A percentile compares a stretch with the other conserved stretches of the same genome.
Conservation (phyloP, 2,329 filamentous ascomycete species). For the Drechslerella stenobrocha region DNA sequence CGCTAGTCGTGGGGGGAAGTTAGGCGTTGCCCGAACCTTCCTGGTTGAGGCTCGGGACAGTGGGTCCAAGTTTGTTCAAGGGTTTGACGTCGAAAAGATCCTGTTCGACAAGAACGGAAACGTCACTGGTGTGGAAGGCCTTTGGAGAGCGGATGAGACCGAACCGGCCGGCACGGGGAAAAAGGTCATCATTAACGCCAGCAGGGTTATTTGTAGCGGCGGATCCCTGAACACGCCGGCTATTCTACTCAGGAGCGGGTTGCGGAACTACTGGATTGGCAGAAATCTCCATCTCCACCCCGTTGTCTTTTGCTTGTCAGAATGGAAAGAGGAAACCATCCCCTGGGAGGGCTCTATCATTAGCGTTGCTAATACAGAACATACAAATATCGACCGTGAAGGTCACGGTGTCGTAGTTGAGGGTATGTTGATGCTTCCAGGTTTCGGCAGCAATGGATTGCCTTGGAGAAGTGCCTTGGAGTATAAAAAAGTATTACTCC, state of each 20-base stretch:
- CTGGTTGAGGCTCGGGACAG: constrained; percentile 76
- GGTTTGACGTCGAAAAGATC: constrained; percentile 72
- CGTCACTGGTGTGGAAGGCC: constrained; percentile 72
- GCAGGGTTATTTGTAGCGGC: constrained; percentile 56
- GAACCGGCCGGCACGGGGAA: constrained; percentile 59
- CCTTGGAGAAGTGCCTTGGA: constrained; percentile 71
- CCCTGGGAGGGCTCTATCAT: constrained; percentile 77
- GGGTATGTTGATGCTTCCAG: constrained; percentile 73
- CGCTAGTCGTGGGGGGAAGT: constrained; percentile 68
- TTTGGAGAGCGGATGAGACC: constrained; percentile 67
- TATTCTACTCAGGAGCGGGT: constrained; percentile 73
- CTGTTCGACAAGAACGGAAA: constrained; percentile 64
- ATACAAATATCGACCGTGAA: constrained; percentile 76
- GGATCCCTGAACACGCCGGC: constrained; percentile 78
- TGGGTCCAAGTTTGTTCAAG: constrained; percentile 81
- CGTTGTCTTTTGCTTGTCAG: constrained; percentile 63
- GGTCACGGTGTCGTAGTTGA: constrained; percentile 86
- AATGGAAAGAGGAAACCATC: constrained; percentile 71
- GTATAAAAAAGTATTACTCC: constrained; percentile 71
- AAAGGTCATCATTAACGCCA: constrained; percentile 53
- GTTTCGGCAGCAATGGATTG: constrained; percentile 65
- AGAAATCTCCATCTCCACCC: constrained; percentile 82
- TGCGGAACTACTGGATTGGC: constrained; percentile 69
- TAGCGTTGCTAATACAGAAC: constrained; percentile 74
- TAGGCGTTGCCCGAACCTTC: constrained; percentile 75